A percentile compares a stretch with the other conserved stretches of the same genome.
Conservation (phyloP, 768 basidiomycete species). For the Candolleomyces eurysporus region DNA sequence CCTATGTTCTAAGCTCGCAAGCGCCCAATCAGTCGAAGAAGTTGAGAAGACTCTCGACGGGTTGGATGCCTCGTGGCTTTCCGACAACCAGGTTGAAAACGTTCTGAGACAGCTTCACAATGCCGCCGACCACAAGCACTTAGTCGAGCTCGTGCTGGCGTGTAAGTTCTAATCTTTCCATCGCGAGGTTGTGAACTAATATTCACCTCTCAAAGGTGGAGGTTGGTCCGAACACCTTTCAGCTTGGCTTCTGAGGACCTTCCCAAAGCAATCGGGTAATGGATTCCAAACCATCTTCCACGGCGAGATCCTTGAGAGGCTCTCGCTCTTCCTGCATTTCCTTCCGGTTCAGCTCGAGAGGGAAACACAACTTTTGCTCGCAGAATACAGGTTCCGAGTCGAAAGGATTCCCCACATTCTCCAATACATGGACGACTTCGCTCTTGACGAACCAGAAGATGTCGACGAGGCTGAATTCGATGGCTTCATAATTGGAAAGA, state of each 20-base stretch:
- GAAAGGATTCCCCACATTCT: background rate
- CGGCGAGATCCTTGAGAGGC: background rate
- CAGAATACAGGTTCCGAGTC: background rate
- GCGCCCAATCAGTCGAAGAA: background rate
- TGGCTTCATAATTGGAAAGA: background rate
- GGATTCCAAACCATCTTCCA: background rate
- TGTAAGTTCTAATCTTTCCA: background rate
- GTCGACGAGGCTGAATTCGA: background rate
- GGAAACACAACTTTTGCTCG: background rate
- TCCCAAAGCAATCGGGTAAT: background rate
- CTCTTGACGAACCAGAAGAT: background rate
- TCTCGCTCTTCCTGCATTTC: conserved; percentile 3
- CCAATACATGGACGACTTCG: background rate
- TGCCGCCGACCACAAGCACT: background rate
- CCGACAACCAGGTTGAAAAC: background rate
- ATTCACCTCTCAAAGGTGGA: background rate
- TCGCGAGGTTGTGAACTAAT: background rate
- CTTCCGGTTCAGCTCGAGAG: background rate
- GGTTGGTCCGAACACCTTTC: background rate
- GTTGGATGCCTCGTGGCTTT: background rate
- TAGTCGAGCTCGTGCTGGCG: conserved; percentile 1
- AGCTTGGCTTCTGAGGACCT: background rate
- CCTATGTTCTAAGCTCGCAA: background rate
- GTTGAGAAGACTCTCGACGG: background rate
- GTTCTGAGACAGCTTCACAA: background rate